phyloP scores from a whole-genome alignment of 108 stramenopile genomes.

The Cyclotella kingstonii region DNA sequence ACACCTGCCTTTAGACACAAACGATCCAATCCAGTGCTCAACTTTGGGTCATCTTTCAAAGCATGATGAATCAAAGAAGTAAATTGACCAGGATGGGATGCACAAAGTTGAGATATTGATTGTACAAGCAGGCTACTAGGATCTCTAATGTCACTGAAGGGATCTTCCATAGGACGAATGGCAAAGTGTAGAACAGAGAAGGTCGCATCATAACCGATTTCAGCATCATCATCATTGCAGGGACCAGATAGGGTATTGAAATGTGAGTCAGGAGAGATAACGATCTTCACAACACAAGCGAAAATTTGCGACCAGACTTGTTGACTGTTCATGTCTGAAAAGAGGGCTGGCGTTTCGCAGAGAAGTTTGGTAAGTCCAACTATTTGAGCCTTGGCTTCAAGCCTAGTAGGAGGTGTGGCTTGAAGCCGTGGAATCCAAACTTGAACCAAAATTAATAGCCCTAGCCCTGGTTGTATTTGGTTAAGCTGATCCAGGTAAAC shows the following conservation, averaged over 20 bases:
- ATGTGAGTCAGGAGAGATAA: constrained; percentile 49
- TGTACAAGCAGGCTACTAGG: constrained; percentile 48
- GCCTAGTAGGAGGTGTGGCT: constrained; percentile 42
- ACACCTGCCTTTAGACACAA: constrained; percentile 54
- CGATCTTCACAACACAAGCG: constrained; percentile 43
- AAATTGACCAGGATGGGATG: constrained; percentile 56
- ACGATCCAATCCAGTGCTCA: constrained; percentile 53
- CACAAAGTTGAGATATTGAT: constrained; percentile 45
- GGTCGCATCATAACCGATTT: constrained; percentile 75
- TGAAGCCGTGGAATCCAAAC: constrained; percentile 71
- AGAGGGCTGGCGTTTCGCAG: constrained; percentile 63
- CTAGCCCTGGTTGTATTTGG: constrained; percentile 60
- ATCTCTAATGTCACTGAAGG: constrained; percentile 67
- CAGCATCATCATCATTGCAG: constrained; percentile 54
- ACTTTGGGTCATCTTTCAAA: constrained; percentile 60
- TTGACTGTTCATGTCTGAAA: constrained; percentile 50
- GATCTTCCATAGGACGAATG: constrained; percentile 56
- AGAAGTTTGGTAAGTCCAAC: constrained; percentile 69
- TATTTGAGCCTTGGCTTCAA: constrained; percentile 72
- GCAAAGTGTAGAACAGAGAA: constrained; percentile 76
- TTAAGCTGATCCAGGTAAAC: constrained; percentile 52
- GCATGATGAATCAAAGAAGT: constrained; percentile 63
- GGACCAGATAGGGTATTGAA: constrained; percentile 28
- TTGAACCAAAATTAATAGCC: constrained; percentile 54
- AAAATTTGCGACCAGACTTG: constrained; percentile 56